Percentiles rank a stretch among this genome's conserved stretches.
These are phyloP conservation scores for Ophiostoma triangulosporum DNA, from an alignment of 2,329 filamentous ascomycete genomes.

Conservation along the genomic window DNA sequence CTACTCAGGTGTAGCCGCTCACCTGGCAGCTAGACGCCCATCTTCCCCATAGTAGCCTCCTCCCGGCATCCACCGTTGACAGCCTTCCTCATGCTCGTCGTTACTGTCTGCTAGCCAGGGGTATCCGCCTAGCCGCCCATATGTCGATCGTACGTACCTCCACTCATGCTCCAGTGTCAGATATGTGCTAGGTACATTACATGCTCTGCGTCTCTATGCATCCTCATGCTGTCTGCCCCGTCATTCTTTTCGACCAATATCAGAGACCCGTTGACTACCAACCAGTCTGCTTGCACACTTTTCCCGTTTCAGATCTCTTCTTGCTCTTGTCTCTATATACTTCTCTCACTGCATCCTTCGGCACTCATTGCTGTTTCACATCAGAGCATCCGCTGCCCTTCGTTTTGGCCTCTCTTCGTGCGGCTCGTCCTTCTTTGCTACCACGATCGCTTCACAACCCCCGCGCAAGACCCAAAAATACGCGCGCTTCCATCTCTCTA, in stretches of 20 bases:
- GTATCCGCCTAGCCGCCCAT: no score
- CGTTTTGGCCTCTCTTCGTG: not conserved
- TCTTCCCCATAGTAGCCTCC: no score
- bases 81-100: no score
- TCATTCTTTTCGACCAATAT: constrained; percentile 31
- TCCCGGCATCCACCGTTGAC: no score
- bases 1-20: no score
- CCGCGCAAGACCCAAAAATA: not conserved
- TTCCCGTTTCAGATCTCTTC: constrained; percentile 33
- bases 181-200: no score
- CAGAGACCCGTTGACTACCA: constrained; percentile 26
- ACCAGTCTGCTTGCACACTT: constrained; percentile 34
- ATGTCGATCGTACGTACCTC: not conserved
- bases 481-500: not conserved
- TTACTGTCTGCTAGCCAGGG: no score
- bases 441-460: not conserved
- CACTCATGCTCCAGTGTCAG: not conserved
- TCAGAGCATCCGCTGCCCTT: not conserved
- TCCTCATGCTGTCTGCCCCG: constrained; percentile 14
- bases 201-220: not conserved
- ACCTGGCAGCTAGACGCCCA: no score
- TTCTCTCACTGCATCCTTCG: not conserved
- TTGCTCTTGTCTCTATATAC: not conserved
- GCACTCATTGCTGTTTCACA: not conserved
- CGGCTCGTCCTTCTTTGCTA: no score